A percentile compares a stretch with the other conserved stretches of the same genome.
Evolutionary conservation across 352 stramenopile species (phyloP).

Genomic region (Lagenidium sp.): DNA sequence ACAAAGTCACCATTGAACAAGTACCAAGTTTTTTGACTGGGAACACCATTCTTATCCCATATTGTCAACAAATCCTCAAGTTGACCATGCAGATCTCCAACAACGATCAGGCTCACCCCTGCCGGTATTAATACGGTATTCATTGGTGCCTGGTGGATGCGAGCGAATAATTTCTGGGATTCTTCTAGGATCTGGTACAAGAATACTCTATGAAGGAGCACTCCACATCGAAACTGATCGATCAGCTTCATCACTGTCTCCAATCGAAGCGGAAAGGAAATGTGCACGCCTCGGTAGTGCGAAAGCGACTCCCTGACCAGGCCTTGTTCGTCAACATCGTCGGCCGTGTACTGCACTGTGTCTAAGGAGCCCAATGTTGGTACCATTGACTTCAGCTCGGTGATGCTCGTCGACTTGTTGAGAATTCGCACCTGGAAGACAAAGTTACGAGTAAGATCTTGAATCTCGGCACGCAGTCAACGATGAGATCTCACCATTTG

Average conservation of each 20-base stretch:
- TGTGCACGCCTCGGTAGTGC: slow-evolving; percentile 65
- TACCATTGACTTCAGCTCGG: slow-evolving; percentile 70
- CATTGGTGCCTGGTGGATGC: slow-evolving; percentile 45
- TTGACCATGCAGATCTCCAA: slow-evolving; percentile 91
- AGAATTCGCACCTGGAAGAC: slow-evolving; percentile 54
- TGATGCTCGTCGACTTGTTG: slow-evolving; percentile 78
- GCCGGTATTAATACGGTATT: slow-evolving; percentile 66
- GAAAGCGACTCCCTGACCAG: slow-evolving; percentile 48
- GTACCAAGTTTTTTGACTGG: slow-evolving; percentile 85
- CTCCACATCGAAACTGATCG: slow-evolving; percentile 81
- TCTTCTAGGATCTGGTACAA: slow-evolving; percentile 71
- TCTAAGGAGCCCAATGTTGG: slow-evolving; percentile 67
- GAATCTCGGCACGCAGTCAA: not conserved
- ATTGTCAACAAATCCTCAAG: slow-evolving; percentile 92
- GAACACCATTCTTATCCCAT: slow-evolving; percentile 87
- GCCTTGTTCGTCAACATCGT: slow-evolving; percentile 47
- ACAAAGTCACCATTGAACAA: slow-evolving; percentile 97
- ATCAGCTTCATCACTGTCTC: slow-evolving; percentile 77
- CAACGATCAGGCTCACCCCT: slow-evolving; percentile 85
- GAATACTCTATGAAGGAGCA: slow-evolving; percentile 68
- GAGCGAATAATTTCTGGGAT: slow-evolving; percentile 38
- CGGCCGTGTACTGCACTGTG: slow-evolving; percentile 30
- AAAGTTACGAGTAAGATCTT: not conserved
- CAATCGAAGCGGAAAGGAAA: slow-evolving; percentile 59
- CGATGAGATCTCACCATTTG: slow-evolving; percentile 43